Evolutionary conservation across 1,284 basidiomycete genomes (phyloP).

Genomic region (Polyporus tsugae): DNA sequence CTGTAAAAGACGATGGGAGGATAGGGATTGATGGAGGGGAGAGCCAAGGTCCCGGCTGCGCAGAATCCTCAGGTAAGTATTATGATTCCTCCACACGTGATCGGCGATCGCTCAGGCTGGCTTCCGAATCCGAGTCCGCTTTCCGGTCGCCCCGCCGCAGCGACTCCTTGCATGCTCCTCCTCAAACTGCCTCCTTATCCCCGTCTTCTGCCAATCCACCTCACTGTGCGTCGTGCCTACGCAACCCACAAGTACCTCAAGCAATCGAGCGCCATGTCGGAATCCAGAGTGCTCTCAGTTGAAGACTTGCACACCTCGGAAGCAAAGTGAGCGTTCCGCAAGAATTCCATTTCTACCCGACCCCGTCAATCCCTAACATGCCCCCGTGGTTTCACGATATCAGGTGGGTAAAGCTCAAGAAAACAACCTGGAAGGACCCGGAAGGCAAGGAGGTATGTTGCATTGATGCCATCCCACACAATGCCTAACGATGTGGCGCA

Average conservation of each 20-base stretch:
- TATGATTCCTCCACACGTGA: conserved; percentile 29
- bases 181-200: background rate
- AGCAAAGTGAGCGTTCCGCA: conserved; percentile 59
- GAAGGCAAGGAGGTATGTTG: conserved; percentile 72
- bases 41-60: conserved; percentile 2
- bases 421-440: conserved; percentile 78
- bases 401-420: conserved; percentile 81
- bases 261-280: conserved; percentile 38
- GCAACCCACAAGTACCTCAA: conserved; percentile 15
- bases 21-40: conserved; percentile 27
- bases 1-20: conserved; percentile 15
- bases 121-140: too few species aligned
- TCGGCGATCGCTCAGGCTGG: conserved; percentile 28
- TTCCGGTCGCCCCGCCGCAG: background rate
- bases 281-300: conserved; percentile 42
- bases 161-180: background rate
- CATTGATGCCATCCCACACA: background rate
- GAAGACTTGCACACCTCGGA: conserved; percentile 61
- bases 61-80: conserved; percentile 17
- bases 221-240: background rate
- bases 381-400: conserved; percentile 18
- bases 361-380: conserved; percentile 14
- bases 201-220: background rate
- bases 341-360: conserved; percentile 14
- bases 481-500: conserved; percentile 1